Percentiles rank a stretch among this genome's conserved stretches.
phyloP scores from a whole-genome alignment of 2,329 filamentous ascomycete species.

The Pseudocercospora macadamiae region DNA sequence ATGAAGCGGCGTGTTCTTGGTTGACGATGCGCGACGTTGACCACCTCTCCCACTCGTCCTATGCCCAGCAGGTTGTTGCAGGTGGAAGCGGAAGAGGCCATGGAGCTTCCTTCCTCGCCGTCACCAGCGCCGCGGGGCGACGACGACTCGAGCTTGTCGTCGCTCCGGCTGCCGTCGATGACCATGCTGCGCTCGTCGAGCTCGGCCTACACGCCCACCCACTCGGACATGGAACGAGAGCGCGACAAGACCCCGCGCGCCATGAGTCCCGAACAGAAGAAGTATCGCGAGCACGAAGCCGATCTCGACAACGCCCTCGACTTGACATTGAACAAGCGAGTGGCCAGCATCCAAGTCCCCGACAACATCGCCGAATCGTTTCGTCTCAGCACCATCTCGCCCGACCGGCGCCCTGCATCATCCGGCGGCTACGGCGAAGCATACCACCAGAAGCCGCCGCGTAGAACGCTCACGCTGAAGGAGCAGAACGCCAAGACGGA shows the following conservation, averaged over 20 bases:
- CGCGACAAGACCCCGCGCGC: slow-evolving; percentile 16
- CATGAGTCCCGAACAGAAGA: slow-evolving; percentile 15
- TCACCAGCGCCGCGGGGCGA: background rate
- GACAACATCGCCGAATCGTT: slow-evolving; percentile 18
- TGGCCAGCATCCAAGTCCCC: slow-evolving; percentile 18
- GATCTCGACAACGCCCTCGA: slow-evolving; percentile 19
- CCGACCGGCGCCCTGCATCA: slow-evolving; percentile 17
- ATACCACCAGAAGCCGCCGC: slow-evolving; percentile 22
- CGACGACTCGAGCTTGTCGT: slow-evolving; percentile 1
- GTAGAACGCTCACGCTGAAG: slow-evolving; percentile 73
- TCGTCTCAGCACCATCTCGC: slow-evolving; percentile 15
- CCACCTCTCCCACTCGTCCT: background rate
- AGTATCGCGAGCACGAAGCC: slow-evolving; percentile 12
- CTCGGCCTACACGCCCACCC: slow-evolving; percentile 10
- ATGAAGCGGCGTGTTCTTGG: background rate
- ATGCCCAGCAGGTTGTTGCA: background rate
- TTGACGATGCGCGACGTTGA: background rate
- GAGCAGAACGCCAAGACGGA: slow-evolving; percentile 98
- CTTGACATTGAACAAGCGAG: slow-evolving; percentile 11
- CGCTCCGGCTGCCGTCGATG: slow-evolving; percentile 13
- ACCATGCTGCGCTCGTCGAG: slow-evolving; percentile 8
- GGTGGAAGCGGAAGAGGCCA: background rate
- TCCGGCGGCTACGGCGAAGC: slow-evolving; percentile 21
- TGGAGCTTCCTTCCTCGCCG: background rate
- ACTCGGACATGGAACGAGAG: slow-evolving; percentile 13